Percentiles rank a stretch among this genome's conserved stretches.
Evolutionary conservation across 306 rosid genomes (phyloP).

Genomic region (Citrullus colocynthis): DNA sequence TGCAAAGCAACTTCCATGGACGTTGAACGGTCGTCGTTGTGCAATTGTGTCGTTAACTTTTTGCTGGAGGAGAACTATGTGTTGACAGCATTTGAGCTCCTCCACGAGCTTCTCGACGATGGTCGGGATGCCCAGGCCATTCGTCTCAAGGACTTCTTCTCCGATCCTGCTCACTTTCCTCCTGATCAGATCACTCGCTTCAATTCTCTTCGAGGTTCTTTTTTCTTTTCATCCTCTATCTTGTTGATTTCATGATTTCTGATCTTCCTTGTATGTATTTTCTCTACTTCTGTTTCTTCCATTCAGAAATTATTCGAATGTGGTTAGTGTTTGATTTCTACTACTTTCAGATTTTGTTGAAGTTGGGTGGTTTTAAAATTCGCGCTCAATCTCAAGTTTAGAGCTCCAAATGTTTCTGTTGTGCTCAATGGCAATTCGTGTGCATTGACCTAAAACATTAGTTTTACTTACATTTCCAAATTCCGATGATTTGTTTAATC

Average conservation of each 20-base stretch:
- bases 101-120: constrained; percentile 96
- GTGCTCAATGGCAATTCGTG: neutral
- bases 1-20: constrained; percentile 29
- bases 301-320: neutral
- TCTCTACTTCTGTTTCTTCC: neutral
- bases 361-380: neutral
- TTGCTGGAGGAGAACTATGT: constrained; percentile 83
- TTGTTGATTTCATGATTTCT: neutral
- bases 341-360: neutral
- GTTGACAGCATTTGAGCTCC: constrained; percentile 92
- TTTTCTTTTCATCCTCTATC: neutral
- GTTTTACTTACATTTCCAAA: neutral
- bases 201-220: constrained; percentile 63
- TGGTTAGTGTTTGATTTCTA: neutral
- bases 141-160: constrained; percentile 75
- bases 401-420: neutral
- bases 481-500: neutral
- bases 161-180: constrained; percentile 69
- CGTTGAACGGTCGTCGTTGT: constrained; percentile 86
- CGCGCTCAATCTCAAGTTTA: neutral
- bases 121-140: constrained; percentile 81
- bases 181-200: constrained; percentile 82
- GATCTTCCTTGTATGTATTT: neutral
- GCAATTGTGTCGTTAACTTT: constrained; percentile 97
- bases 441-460: neutral